Base-by-base conservation (phyloP, 805 yeast genomes). In the Spathaspora hagerdaliae region DNA sequence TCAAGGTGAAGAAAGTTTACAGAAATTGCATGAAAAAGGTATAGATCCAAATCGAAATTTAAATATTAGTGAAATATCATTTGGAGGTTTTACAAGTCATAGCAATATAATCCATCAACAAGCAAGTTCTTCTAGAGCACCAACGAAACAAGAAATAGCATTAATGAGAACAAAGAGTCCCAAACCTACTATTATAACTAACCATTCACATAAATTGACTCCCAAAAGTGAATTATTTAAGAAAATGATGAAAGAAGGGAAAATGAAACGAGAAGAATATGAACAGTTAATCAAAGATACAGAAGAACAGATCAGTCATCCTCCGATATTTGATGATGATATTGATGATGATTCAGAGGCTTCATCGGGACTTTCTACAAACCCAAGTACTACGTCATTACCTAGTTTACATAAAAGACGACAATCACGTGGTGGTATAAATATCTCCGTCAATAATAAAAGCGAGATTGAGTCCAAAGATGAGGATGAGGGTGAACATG, bases 41-140 rank as follows among this genome's bases (percentile, higher is more conserved):
- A 39, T 74, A 38, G 75, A 77, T 53, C 74, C 79, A 0, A 64
- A 64, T 49, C 71, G 60, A 48, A 69, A 68, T 50, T 58, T 77
- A 45, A 71, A 60, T 51, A 63, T 62, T 29, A 67, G 55, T 48
- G 74, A 61, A 40, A 65, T 61, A 41, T 64, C 57, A 51, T 71
- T 66, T 47, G 37, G 37, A 10, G 6, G 3, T 10, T 9, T 11
- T 29, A 3, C 26, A 24, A 35, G n/a, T 35, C 26, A 9, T 12
- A 24, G 5, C 26, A 35, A 9, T 35, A 9, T 11, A 29, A 29
- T 39, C 3, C 39, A 36, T 36, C 39, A 36, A 36, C n/a, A 24
- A 2, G 27, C 13, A 26, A 13, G n/a, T 5, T n/a, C 24, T 10
- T 12, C 39, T 12, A 10, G 32, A 29, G 14, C 36, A 33, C 36